Conservation (phyloP, 305 asterid genomes). For the Fraxinus baroniana region DNA sequence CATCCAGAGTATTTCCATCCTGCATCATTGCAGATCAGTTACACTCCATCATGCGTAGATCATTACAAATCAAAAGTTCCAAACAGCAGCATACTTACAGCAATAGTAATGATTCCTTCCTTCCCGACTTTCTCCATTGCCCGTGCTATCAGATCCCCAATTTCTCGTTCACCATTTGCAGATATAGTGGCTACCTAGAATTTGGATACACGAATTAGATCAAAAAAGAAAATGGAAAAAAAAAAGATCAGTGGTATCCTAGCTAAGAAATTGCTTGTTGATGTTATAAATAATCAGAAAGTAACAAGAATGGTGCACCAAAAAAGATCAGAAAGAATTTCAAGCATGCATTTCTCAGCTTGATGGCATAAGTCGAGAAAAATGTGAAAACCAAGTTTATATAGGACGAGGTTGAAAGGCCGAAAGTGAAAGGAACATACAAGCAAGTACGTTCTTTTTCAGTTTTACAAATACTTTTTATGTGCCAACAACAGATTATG, state of each 20-base stretch:
- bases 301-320: background rate
- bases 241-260: background rate
- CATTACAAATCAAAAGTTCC: conserved; percentile 4
- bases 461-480: background rate
- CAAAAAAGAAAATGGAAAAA: background rate
- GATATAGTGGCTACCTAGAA: conserved; percentile 83
- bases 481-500: background rate
- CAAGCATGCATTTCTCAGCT: background rate
- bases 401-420: background rate
- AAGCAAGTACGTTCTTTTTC: background rate
- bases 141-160: conserved; percentile 81
- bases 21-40: conserved; percentile 28
- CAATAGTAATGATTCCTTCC: conserved; percentile 84
- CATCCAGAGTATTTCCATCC: conserved; percentile 79
- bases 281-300: background rate
- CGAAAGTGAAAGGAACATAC: background rate
- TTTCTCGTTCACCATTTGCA: conserved; percentile 82
- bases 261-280: background rate
- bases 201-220: conserved; percentile 29
- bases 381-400: background rate
- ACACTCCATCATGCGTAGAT: conserved; percentile 10
- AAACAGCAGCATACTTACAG: conserved; percentile 47
- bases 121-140: conserved; percentile 97
- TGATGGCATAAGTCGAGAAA: background rate
- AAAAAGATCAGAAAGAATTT: background rate